Percentiles rank a stretch among this genome's conserved stretches.
phyloP scores from a whole-genome alignment of 495 filamentous ascomycete species.

The Hyaloscypha bicolor region DNA sequence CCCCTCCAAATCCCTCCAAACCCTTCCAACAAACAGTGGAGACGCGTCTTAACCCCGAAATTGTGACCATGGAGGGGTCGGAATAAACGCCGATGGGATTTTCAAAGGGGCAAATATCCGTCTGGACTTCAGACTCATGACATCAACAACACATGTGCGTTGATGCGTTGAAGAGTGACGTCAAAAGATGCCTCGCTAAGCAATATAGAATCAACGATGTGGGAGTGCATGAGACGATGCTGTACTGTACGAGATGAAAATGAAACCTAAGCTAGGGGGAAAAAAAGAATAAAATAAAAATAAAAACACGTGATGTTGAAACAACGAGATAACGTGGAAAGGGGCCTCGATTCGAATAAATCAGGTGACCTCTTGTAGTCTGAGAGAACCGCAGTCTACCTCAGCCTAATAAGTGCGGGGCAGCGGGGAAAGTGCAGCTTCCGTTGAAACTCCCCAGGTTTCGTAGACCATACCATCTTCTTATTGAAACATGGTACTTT shows the following conservation, averaged over 20 bases:
- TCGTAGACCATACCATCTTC: background rate
- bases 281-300: too few species aligned
- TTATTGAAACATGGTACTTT: background rate
- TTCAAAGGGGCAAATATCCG: background rate
- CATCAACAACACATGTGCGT: background rate
- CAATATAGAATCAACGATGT: background rate
- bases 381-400: background rate
- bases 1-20: background rate
- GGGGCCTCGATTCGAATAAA: background rate
- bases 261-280: background rate
- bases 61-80: too few species aligned
- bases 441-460: background rate
- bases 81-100: background rate
- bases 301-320: too few species aligned
- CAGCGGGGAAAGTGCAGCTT: background rate
- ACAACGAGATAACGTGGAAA: too few species aligned
- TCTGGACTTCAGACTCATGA: background rate
- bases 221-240: too few species aligned
- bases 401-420: background rate
- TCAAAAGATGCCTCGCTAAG: background rate
- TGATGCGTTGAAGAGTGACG: background rate
- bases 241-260: background rate
- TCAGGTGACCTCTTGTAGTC: background rate
- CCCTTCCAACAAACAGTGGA: background rate
- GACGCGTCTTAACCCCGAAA: background rate